Percentiles rank a stretch among this genome's conserved stretches.
phyloP scores from a whole-genome alignment of 345 rosid genomes.

The Corymbia maculata region DNA sequence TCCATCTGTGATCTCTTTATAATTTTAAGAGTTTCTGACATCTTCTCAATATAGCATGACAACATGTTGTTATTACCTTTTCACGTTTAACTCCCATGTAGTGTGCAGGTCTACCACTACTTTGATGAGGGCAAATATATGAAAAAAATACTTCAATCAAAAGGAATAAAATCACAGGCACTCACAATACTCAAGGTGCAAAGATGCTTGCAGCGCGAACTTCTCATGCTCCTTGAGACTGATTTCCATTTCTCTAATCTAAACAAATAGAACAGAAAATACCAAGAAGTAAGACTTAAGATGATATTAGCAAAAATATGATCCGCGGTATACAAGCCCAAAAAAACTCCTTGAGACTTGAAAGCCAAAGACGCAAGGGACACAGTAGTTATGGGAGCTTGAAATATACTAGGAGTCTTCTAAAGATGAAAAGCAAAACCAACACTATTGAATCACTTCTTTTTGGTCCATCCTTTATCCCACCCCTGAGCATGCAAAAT shows the following conservation, averaged over 20 bases:
- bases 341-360: not conserved
- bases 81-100: not conserved
- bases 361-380: not conserved
- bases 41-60: not conserved
- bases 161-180: not conserved
- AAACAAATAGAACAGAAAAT: not conserved
- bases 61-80: not conserved
- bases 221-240: constrained; percentile 66
- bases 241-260: constrained; percentile 66
- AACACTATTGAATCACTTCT: not conserved
- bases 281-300: not conserved
- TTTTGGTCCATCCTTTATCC: not conserved
- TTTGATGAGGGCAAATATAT: not conserved
- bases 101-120: not conserved
- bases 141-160: not conserved
- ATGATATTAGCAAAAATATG: not conserved
- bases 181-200: constrained; percentile 49
- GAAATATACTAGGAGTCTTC: not conserved
- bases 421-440: not conserved
- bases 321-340: not conserved
- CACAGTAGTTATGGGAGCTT: not conserved
- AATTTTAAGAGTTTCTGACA: not conserved
- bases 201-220: constrained; percentile 47
- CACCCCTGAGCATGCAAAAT: not conserved
- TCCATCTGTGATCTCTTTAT: not conserved